Evolutionary conservation across 306 rosid species (phyloP).

Genomic region (Corylus heterophylla): DNA sequence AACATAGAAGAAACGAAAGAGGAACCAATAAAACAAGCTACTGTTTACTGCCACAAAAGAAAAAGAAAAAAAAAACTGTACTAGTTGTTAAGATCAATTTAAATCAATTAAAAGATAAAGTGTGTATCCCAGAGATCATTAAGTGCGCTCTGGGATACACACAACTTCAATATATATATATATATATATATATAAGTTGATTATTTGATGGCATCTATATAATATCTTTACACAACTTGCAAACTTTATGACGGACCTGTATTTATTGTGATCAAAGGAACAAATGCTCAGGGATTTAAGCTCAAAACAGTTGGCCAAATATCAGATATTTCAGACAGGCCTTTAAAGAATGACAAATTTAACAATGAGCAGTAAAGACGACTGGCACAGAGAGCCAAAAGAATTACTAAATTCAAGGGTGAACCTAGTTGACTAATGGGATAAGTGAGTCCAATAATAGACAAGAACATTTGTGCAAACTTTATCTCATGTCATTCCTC

Average conservation of each 20-base stretch:
- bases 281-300: background rate
- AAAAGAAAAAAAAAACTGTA: background rate
- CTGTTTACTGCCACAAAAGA: background rate
- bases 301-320: background rate
- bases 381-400: background rate
- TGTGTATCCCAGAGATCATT: background rate
- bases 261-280: background rate
- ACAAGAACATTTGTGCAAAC: background rate
- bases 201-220: too few species aligned
- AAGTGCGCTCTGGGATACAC: background rate
- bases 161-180: too few species aligned
- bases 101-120: background rate
- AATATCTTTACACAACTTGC: background rate
- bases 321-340: background rate
- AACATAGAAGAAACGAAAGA: conserved; percentile 4
- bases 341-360: background rate
- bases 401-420: background rate
- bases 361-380: background rate
- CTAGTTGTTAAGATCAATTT: background rate
- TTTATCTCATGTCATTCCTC: background rate
- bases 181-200: background rate
- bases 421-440: background rate
- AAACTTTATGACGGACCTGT: background rate
- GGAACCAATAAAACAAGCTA: background rate
- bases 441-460: too few species aligned